A percentile compares a stretch with the other conserved stretches of the same genome.
phyloP scores from a whole-genome alignment of 1,139 yeast species.

The Lodderomyces theae region DNA sequence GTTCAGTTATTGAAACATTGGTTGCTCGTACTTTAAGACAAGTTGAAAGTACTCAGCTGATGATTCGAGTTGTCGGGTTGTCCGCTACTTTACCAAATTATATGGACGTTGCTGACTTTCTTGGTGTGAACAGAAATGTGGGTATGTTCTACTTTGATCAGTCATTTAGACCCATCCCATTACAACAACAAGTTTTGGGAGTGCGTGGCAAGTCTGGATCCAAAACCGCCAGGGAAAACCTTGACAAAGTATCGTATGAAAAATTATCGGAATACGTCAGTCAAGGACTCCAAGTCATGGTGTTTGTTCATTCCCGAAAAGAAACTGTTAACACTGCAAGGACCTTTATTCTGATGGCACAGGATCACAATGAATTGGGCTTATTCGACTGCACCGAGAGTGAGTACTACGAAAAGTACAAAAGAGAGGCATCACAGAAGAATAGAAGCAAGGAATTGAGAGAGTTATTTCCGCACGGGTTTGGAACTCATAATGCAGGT shows the following conservation, averaged over 20 bases:
- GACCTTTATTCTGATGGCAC: conserved; percentile 68
- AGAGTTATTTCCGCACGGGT: conserved; percentile 78
- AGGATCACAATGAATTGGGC: conserved; percentile 51
- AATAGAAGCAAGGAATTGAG: conserved; percentile 76
- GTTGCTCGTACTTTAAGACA: conserved; percentile 95
- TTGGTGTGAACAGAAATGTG: conserved; percentile 83
- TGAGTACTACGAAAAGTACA: conserved; percentile 44
- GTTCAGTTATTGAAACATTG: conserved; percentile 92
- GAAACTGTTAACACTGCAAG: conserved; percentile 86
- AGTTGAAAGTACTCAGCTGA: conserved; percentile 88
- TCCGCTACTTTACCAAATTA: conserved; percentile 96
- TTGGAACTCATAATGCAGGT: conserved; percentile 98
- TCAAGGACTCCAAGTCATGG: conserved; percentile 89
- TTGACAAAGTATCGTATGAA: conserved; percentile 75
- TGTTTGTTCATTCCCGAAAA: conserved; percentile 92
- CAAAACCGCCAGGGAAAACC: conserved; percentile 68
- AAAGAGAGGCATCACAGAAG: conserved; percentile 63
- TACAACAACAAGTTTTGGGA: conserved; percentile 84
- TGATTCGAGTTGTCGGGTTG: conserved; percentile 94
- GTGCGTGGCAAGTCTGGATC: conserved; percentile 77
- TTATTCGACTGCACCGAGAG: conserved; percentile 62
- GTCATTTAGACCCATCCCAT: conserved; percentile 90
- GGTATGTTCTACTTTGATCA: conserved; percentile 96
- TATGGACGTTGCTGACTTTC: conserved; percentile 91
- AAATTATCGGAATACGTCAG: conserved; percentile 66